Base-by-base conservation (phyloP, 192 early-diverging fungal species). In the Physocladia obscura region DNA sequence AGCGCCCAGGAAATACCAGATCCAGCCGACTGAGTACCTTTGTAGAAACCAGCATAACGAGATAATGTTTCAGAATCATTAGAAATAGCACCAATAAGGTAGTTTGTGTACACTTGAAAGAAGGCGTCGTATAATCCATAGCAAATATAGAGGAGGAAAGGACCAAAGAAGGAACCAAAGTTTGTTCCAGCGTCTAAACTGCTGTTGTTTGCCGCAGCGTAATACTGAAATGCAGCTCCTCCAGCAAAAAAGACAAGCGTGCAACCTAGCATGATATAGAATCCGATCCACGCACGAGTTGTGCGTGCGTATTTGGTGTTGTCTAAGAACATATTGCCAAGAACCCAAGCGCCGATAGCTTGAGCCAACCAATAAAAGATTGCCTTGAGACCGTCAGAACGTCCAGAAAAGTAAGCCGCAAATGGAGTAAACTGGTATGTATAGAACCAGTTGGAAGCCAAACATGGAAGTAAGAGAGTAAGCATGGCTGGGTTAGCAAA, bases 1-100 rank as follows among this genome's bases (percentile, higher is more conserved):
- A 68, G 37, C 19, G 65, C 65, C 65, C 65, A 68, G 1, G 65
- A 68, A 38, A 68, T 54, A 56, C 65, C 91, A 52, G 77, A 84
- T n/a, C 85, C 89, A 57, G 87, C 83, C 63, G 88, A 90, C 83
- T 95, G 93, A 58, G 93, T 89, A 57, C 88, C 90, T 86, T 95
- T 95, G 89, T 95, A 95, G 82, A 90, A 93, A 2, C 92, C 93
- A 52, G 86, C 84, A 47, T 61, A 75, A 36, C 65, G 50, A 30
- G 72, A 74, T 13, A 69, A 37, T 2, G 67, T 69, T 34, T 86
- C 85, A 65, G 84, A 82, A 76, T 95, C 89, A 76, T 94, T 94
- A 8, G 91, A 88, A 70, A 93, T 77, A 40, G 92, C 84, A 19
- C 92, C 93, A 73, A 95, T 88, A 30, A 95, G 68, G 92, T 92